phyloP scores from a whole-genome alignment of 148 eudicot species.

The Cornus controversa region DNA sequence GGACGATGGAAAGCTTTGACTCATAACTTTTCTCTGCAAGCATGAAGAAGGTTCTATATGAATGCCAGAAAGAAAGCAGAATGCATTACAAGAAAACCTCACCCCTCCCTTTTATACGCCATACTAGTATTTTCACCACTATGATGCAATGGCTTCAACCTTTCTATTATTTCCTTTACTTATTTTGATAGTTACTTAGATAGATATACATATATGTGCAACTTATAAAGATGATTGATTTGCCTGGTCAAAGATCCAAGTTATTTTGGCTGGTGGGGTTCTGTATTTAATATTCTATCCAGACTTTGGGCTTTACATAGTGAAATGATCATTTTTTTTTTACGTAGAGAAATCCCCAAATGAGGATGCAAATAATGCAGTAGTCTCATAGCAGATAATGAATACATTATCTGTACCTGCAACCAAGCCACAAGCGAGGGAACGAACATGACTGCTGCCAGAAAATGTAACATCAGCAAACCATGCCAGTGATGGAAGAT shows the following conservation, averaged over 20 bases:
- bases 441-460: conserved; percentile 76
- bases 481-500: conserved; percentile 90
- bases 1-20: conserved; percentile 65
- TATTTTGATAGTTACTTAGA: background rate
- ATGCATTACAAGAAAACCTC: background rate
- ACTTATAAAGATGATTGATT: background rate
- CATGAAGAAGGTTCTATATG: conserved; percentile 15
- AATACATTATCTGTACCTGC: conserved; percentile 50
- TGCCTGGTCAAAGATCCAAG: background rate
- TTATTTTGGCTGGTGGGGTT: background rate
- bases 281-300: background rate
- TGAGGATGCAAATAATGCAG: background rate
- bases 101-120: background rate
- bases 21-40: conserved; percentile 67
- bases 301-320: background rate
- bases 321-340: background rate
- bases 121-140: background rate
- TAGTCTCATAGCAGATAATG: background rate
- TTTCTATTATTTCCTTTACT: no score
- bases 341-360: background rate
- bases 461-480: conserved; percentile 77
- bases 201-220: no score
- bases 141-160: background rate
- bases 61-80: background rate
- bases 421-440: conserved; percentile 91